Percentiles rank a stretch among this genome's conserved stretches.
Conservation (phyloP, 2,329 filamentous ascomycete species). For the Aquanectria penicillioides region DNA sequence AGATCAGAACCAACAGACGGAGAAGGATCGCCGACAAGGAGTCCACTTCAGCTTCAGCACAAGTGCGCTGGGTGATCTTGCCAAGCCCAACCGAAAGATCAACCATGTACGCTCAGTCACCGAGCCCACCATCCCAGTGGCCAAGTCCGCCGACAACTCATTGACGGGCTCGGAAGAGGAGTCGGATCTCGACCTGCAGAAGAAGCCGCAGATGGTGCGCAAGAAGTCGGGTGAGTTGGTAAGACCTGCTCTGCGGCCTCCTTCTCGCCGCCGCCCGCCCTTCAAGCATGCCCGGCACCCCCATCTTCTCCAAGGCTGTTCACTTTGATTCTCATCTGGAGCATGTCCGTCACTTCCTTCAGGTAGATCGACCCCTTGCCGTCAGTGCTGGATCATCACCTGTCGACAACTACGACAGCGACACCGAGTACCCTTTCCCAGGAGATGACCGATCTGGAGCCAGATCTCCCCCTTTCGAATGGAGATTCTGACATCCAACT, state of each 20-base stretch:
- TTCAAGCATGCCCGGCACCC: conserved; percentile 97
- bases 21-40: conserved; percentile 50
- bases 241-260: conserved; percentile 84
- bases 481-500: conserved; percentile 88
- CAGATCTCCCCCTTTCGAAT: conserved; percentile 72
- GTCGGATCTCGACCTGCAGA: conserved; percentile 65
- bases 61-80: conserved; percentile 54
- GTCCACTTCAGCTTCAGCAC: conserved; percentile 62
- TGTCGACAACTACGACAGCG: conserved; percentile 86
- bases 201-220: conserved; percentile 90
- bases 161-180: conserved; percentile 69
- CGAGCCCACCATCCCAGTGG: conserved; percentile 60
- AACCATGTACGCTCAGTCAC: conserved; percentile 66
- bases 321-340: conserved; percentile 98
- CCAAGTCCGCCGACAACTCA: conserved; percentile 60
- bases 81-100: conserved; percentile 52
- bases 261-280: conserved; percentile 82
- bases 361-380: conserved; percentile 93
- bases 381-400: conserved; percentile 96
- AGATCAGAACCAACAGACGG: conserved; percentile 56
- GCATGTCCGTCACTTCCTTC: conserved; percentile 94
- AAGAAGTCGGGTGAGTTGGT: conserved; percentile 99
- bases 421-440: conserved; percentile 88
- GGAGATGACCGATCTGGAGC: conserved; percentile 52
- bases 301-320: conserved; percentile 95